Percentiles rank a stretch among this genome's conserved stretches.
These are phyloP conservation scores for Plantago ovata DNA, from an alignment of 257 asterid genomes.

Conservation along the genomic window DNA sequence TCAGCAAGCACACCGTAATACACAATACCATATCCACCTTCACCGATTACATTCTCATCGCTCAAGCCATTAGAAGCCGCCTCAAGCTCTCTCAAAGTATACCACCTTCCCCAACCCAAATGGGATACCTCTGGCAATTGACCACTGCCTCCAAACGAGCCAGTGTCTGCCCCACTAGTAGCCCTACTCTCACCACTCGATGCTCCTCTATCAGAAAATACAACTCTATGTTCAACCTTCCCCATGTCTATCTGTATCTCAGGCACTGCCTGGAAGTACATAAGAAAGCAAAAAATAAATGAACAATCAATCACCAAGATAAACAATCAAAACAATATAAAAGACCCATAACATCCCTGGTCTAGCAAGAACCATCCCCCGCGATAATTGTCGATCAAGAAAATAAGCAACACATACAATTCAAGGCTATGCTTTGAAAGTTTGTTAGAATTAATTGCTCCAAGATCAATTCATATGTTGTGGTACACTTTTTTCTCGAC, in stretches of 20 bases:
- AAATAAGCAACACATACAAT: background rate
- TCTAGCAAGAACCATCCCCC: background rate
- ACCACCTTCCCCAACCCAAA: constrained; percentile 99
- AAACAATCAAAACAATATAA: background rate
- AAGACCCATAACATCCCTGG: background rate
- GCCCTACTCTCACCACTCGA: constrained; percentile 95
- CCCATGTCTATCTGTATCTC: constrained; percentile 97
- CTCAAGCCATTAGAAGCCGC: constrained; percentile 88
- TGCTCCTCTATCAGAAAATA: constrained; percentile 79
- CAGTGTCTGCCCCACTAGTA: constrained; percentile 79
- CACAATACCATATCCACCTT: constrained; percentile 96
- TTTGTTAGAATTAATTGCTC: background rate
- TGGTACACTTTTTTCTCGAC: background rate
- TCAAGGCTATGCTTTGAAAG: background rate
- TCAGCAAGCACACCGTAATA: constrained; percentile 71
- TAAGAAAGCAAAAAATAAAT: background rate
- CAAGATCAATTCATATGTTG: background rate
- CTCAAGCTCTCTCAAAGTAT: constrained; percentile 94
- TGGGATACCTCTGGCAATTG: constrained; percentile 90
- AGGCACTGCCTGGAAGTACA: constrained; percentile 51
- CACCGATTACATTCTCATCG: constrained; percentile 89
- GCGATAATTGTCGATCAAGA: background rate
- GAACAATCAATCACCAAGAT: constrained; percentile 2
- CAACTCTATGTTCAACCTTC: constrained; percentile 91
- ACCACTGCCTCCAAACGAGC: constrained; percentile 77